These are phyloP conservation scores for Fusarium scirpi DNA, from an alignment of 2,329 filamentous ascomycete species.

Conservation along the genomic window DNA sequence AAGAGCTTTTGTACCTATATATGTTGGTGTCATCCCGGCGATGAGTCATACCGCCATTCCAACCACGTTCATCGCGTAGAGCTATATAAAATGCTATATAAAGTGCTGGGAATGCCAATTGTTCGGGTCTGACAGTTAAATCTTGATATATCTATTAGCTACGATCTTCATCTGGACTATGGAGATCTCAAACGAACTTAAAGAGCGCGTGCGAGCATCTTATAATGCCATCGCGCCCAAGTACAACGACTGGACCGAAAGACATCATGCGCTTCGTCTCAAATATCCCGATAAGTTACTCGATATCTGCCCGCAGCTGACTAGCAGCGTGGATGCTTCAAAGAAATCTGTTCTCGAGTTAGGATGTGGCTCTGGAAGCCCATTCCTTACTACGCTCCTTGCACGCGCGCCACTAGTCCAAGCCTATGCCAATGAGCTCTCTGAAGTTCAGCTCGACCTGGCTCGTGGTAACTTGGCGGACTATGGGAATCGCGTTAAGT, in stretches of 20 bases:
- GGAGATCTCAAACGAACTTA: background rate
- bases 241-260: slow-evolving; percentile 32
- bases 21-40: background rate
- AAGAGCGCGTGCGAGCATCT: slow-evolving; percentile 9
- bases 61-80: background rate
- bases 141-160: fast-evolving
- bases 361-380: slow-evolving; percentile 22
- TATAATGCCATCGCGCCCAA: slow-evolving; percentile 15
- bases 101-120: background rate
- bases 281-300: slow-evolving; percentile 8
- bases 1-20: background rate
- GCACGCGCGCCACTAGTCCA: background rate
- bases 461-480: background rate
- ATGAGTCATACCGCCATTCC: background rate
- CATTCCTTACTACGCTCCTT: slow-evolving; percentile 11
- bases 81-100: background rate
- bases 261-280: slow-evolving; percentile 2
- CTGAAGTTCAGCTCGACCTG: slow-evolving; percentile 4
- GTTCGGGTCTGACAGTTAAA: background rate
- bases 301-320: background rate
- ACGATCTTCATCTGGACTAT: no score
- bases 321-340: background rate
- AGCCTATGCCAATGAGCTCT: slow-evolving; percentile 28
- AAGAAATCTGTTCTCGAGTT: slow-evolving; percentile 18
- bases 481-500: background rate